A percentile compares a stretch with the other conserved stretches of the same genome.
Evolutionary conservation across 495 filamentous ascomycete species (phyloP).

Genomic region (Penicillium pulvis): DNA sequence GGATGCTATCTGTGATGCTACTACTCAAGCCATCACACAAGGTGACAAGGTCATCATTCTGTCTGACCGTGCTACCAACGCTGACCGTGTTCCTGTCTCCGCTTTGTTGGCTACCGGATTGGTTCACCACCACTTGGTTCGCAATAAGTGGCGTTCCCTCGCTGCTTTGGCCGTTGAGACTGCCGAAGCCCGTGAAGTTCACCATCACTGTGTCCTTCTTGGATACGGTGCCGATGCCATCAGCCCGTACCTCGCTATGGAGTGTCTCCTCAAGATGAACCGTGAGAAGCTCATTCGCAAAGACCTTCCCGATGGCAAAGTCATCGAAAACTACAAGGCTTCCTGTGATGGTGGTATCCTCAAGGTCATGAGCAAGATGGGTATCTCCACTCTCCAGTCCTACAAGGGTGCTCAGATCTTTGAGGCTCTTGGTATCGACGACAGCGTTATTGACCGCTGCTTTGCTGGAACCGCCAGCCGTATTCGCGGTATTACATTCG

Average conservation of each 20-base stretch:
- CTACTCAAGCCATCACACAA: slow-evolving; percentile 81
- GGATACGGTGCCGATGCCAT: slow-evolving; percentile 96
- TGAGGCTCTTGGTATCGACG: slow-evolving; percentile 96
- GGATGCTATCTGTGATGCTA: slow-evolving; percentile 84
- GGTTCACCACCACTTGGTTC: slow-evolving; percentile 96
- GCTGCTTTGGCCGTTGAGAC: slow-evolving; percentile 91
- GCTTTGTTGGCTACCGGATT: slow-evolving; percentile 88
- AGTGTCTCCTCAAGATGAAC: slow-evolving; percentile 99
- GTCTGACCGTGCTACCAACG: slow-evolving; percentile 85
- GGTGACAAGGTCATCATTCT: slow-evolving; percentile 87
- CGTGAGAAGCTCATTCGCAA: slow-evolving; percentile 92
- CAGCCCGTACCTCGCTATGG: slow-evolving; percentile 95
- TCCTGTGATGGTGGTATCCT: slow-evolving; percentile 97
- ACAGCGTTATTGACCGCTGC: slow-evolving; percentile 92
- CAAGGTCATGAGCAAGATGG: slow-evolving; percentile 99
- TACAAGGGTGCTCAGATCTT: slow-evolving; percentile 99
- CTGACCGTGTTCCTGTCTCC: slow-evolving; percentile 84
- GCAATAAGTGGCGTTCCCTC: slow-evolving; percentile 93
- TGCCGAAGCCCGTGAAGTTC: slow-evolving; percentile 95
- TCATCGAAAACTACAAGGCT: slow-evolving; percentile 97
- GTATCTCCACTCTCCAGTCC: slow-evolving; percentile 95
- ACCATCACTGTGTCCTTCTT: slow-evolving; percentile 97
- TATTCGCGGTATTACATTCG: slow-evolving; percentile 94
- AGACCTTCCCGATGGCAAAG: slow-evolving; percentile 77
- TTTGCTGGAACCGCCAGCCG: slow-evolving; percentile 95